A percentile compares a stretch with the other conserved stretches of the same genome.
These are phyloP conservation scores for Cutaneotrichosporon mucoides DNA, from an alignment of 1,284 basidiomycete species.

Conservation along the genomic window DNA sequence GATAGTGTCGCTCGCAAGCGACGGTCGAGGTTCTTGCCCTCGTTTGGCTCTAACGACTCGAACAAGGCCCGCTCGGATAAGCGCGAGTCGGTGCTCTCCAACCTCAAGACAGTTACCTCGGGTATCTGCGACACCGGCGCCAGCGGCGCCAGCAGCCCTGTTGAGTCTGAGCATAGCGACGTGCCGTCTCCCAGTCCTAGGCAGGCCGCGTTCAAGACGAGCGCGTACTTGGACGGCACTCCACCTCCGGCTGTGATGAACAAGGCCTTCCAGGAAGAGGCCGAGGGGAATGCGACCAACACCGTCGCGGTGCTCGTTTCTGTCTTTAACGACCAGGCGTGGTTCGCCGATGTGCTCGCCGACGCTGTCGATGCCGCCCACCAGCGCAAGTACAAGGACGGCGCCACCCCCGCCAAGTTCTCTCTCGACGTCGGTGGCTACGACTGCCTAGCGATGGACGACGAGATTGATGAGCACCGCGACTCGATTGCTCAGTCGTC, in stretches of 20 bases:
- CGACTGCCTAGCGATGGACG: conserved; percentile 37
- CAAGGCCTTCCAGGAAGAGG: too few species aligned
- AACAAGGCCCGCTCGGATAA: too few species aligned
- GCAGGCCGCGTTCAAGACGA: too few species aligned
- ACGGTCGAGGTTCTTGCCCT: background rate
- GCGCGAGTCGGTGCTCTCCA: too few species aligned
- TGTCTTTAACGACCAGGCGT: conserved; percentile 32
- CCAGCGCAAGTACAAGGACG: conserved; percentile 26
- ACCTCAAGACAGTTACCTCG: too few species aligned
- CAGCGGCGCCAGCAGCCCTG: too few species aligned
- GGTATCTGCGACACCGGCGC: too few species aligned
- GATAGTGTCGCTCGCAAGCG: too few species aligned
- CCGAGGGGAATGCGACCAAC: background rate
- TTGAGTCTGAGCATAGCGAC: too few species aligned
- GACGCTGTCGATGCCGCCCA: conserved; percentile 26
- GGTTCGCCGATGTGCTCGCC: conserved; percentile 33
- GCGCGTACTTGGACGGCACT: too few species aligned
- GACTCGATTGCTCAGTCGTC: background rate
- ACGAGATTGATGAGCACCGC: conserved; percentile 25
- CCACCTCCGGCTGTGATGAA: too few species aligned
- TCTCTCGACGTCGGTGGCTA: conserved; percentile 37
- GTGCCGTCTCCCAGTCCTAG: too few species aligned
- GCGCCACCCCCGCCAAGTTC: conserved; percentile 25
- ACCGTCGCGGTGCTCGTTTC: conserved; percentile 37
- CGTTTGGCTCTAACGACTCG: background rate